Base-by-base conservation (phyloP, 108 stramenopile genomes). In the Cyclostephanos invisitatus region DNA sequence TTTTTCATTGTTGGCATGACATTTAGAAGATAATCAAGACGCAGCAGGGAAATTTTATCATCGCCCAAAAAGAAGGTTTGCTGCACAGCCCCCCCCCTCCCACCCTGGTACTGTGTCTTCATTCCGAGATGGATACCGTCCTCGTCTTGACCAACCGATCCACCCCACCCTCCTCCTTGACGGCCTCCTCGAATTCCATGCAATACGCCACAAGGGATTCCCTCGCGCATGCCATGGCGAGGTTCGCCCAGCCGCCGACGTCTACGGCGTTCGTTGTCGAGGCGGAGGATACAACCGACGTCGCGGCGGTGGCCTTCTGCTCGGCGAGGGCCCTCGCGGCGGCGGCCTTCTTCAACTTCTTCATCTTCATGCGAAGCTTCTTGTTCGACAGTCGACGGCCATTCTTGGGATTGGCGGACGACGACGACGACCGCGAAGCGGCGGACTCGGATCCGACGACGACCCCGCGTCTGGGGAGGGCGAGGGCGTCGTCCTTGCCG, bases 341-440 rank as follows among this genome's bases (percentile, higher is more conserved):
- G 6, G 85, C 82, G 22, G 84, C 86, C 67, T 91, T 91, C 67
- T 89, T 91, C 83, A 88, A 49, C 67, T 74, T 83, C 64, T 89
- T 91, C 22, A 89, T 28, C 66, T 80, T 85, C 75, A 85, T 89
- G 37, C 86, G 67, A 14, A 82, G 64, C 74, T 89, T 89, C 63
- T 89, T 89, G 84, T 89, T 89, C 12, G 85, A 89, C 46, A 79
- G 62, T 17, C 87, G 83, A 66, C 89, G 71, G 48, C 77, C 77
- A 21, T 38, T 75, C 29, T 62, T 65, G 5, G 56, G 54, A 44
- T 47, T 69, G 37, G 67, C 21, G 51, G 50, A 15, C 24, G 67
- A 20, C 15, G 42, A 65, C 22, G 24, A 10, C n/a, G 32, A 32
- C 32, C 3, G 4, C 32, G 32, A 32, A 2, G 4, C 32, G 32